Conservation (phyloP, 768 basidiomycete species). For the Lactarius psammicola region DNA sequence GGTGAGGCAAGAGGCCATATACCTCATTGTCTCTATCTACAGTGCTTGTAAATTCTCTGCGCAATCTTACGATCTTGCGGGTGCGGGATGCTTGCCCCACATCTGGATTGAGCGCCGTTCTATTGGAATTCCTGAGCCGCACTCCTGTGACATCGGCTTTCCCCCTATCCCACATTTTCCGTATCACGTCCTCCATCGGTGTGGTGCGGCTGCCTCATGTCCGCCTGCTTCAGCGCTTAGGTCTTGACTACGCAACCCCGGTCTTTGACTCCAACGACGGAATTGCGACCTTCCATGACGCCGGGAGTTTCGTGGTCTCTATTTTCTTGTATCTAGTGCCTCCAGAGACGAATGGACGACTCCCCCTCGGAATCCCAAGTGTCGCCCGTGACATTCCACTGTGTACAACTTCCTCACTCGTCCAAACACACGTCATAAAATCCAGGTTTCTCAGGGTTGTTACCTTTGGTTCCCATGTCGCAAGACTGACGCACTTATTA, state of each 20-base stretch:
- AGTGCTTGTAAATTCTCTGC: not conserved
- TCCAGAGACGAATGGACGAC: slow-evolving; percentile 5
- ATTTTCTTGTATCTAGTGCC: not conserved
- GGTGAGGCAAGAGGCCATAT: slow-evolving; percentile 1
- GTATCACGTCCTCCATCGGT: slow-evolving; percentile 24
- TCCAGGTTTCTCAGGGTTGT: slow-evolving; percentile 11
- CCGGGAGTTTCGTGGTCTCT: not conserved
- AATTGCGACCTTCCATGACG: slow-evolving; percentile 10
- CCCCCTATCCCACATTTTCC: slow-evolving; percentile 26
- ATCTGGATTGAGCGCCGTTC: slow-evolving; percentile 11
- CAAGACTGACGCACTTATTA: slow-evolving; percentile 4
- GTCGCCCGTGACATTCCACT: not conserved
- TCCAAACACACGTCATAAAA: slow-evolving; percentile 3
- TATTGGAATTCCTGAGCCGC: slow-evolving; percentile 16
- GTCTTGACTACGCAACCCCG: slow-evolving; percentile 2
- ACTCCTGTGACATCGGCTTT: slow-evolving; percentile 20
- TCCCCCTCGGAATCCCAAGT: not conserved
- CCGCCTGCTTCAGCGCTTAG: slow-evolving; percentile 21
- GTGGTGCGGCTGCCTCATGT: slow-evolving; percentile 28
- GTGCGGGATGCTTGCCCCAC: slow-evolving; percentile 3
- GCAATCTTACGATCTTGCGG: slow-evolving; percentile 2
- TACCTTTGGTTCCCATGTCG: not conserved
- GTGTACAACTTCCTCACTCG: not conserved
- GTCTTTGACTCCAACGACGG: slow-evolving; percentile 7
- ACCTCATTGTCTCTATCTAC: not conserved